phyloP scores from a whole-genome alignment of 83 land plant species.

The Larix sibirica region DNA sequence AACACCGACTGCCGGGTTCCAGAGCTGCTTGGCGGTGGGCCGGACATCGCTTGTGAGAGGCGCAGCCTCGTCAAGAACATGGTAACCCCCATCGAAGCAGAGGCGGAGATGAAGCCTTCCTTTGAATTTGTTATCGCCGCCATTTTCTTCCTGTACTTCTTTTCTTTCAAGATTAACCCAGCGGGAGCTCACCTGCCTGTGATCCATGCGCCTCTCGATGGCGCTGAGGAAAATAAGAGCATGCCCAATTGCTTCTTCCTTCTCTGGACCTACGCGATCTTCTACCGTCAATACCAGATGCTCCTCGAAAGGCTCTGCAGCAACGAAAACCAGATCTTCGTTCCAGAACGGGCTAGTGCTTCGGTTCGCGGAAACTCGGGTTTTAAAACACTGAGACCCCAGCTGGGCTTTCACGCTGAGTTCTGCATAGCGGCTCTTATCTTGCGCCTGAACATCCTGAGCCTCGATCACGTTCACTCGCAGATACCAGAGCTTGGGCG shows the following conservation, averaged over 20 bases:
- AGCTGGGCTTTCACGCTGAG: constrained; percentile 69
- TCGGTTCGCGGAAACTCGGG: constrained; percentile 17
- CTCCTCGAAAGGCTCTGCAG: constrained; percentile 85
- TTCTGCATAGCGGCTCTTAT: constrained; percentile 25
- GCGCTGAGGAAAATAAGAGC: neutral
- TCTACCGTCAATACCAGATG: constrained; percentile 44
- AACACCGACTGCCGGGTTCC: constrained; percentile 63
- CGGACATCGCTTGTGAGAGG: constrained; percentile 68
- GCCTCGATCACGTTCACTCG: constrained; percentile 83
- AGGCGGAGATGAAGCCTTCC: constrained; percentile 62
- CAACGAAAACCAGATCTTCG: constrained; percentile 71
- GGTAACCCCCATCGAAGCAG: constrained; percentile 90
- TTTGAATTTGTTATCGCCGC: constrained; percentile 25
- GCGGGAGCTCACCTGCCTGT: constrained; percentile 37
- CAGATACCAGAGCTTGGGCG: constrained; percentile 93
- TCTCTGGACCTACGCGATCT: constrained; percentile 30
- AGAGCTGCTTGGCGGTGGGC: constrained; percentile 79
- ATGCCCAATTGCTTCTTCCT: constrained; percentile 20
- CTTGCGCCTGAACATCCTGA: constrained; percentile 59
- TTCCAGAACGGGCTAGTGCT: constrained; percentile 62
- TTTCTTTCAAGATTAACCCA: constrained; percentile 57
- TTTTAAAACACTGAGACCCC: constrained; percentile 53
- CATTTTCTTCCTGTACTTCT: constrained; percentile 30
- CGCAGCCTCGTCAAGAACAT: constrained; percentile 90
- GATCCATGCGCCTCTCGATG: constrained; percentile 28